phyloP scores from a whole-genome alignment of 2,329 filamentous ascomycete species.

The Sporothrix humicola region DNA sequence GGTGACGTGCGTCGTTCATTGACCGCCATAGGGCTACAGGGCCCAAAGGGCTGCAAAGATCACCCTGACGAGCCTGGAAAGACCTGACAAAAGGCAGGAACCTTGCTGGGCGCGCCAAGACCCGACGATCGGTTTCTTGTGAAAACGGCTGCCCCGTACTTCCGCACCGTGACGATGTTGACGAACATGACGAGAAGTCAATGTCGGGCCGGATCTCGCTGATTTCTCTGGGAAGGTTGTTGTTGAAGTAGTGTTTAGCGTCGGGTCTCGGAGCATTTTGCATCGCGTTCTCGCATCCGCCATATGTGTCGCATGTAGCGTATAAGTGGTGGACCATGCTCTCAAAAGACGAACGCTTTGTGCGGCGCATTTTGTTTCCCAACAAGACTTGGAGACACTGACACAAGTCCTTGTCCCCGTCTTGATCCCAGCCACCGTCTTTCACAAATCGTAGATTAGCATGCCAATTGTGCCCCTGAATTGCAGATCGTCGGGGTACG shows the following conservation, averaged over 20 bases:
- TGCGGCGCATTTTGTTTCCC: neutral
- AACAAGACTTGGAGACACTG: neutral
- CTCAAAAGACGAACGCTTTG: neutral
- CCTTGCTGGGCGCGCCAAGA: neutral
- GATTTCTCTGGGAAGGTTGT: neutral
- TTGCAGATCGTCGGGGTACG: neutral
- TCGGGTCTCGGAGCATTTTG: neutral
- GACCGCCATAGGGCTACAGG: neutral
- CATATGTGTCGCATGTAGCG: neutral
- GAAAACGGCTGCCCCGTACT: neutral
- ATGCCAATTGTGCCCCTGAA: neutral
- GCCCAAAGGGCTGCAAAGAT: no score
- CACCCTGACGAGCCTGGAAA: no score
- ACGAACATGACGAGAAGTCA: no score
- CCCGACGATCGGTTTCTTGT: neutral
- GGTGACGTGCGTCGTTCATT: neutral
- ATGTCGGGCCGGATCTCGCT: neutral
- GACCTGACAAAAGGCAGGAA: no score
- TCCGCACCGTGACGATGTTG: neutral
- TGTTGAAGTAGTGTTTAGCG: neutral
- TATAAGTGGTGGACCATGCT: no score
- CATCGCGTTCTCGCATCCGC: no score
- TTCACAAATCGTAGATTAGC: neutral
- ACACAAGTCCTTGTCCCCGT: neutral
- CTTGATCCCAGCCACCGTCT: neutral